A percentile compares a stretch with the other conserved stretches of the same genome.
phyloP scores from a whole-genome alignment of 176 grass and related monocot species.

The Oryza glumipatula region DNA sequence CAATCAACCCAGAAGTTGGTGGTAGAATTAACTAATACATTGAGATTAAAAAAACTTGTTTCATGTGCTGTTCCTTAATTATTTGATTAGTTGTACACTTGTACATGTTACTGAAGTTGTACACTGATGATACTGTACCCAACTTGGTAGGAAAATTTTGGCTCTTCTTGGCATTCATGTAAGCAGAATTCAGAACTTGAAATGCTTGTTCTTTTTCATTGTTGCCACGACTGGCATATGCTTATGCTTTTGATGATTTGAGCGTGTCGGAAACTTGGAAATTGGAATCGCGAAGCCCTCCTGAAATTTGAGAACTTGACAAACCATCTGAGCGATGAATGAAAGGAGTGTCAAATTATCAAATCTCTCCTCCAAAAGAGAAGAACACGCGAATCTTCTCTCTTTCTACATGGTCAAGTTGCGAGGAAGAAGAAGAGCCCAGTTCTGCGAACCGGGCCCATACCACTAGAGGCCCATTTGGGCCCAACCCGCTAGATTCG shows the following conservation, averaged over 20 bases:
- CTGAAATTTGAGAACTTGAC: no score
- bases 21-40: constrained; percentile 20
- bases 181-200: not conserved
- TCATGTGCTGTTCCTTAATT: constrained; percentile 41
- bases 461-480: not conserved
- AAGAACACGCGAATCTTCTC: not conserved
- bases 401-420: no score
- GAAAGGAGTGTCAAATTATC: no score
- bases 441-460: constrained; percentile 4
- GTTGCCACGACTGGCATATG: not conserved
- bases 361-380: not conserved
- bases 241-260: not conserved
- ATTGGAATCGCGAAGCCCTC: no score
- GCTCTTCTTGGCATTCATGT: not conserved
- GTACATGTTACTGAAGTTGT: constrained; percentile 27
- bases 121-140: constrained; percentile 15
- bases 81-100: constrained; percentile 27
- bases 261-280: no score
- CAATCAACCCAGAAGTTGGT: not conserved
- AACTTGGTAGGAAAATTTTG: not conserved
- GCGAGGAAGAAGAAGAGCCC: no score
- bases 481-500: constrained; percentile 41
- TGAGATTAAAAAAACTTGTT: not conserved
- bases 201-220: not conserved
- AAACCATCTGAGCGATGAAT: no score